Evolutionary conservation across 2,329 filamentous ascomycete genomes (phyloP).

Genomic region (Daldinia eschscholtzii): DNA sequence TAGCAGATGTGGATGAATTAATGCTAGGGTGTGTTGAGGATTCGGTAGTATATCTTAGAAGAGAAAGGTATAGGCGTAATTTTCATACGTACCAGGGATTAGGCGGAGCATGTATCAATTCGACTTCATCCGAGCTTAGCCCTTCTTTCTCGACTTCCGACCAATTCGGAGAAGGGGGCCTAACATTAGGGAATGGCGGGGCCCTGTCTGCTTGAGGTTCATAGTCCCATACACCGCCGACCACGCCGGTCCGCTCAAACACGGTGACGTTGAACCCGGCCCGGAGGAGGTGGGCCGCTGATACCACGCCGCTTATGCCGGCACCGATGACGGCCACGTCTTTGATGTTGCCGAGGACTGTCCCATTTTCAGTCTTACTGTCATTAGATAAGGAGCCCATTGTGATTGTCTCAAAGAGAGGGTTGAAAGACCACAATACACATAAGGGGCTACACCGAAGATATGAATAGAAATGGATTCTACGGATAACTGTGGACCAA

Average conservation of each 20-base stretch:
- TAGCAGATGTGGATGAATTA: neutral
- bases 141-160: constrained; percentile 41
- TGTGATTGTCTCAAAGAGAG: neutral
- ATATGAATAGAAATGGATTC: constrained; percentile 30
- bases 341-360: constrained; percentile 44
- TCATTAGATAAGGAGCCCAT: constrained; percentile 41
- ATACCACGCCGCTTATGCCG: constrained; percentile 71
- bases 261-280: constrained; percentile 70
- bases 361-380: constrained; percentile 10
- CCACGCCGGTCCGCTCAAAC: constrained; percentile 71
- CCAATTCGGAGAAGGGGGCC: constrained; percentile 46
- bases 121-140: constrained; percentile 45
- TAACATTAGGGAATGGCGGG: constrained; percentile 49
- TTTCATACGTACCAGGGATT: constrained; percentile 60
- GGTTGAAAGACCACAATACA: constrained; percentile 3
- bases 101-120: constrained; percentile 60
- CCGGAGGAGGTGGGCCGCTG: constrained; percentile 73
- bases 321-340: constrained; percentile 73
- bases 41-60: neutral
- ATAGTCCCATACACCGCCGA: constrained; percentile 77
- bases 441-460: constrained; percentile 12
- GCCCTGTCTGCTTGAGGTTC: constrained; percentile 62
- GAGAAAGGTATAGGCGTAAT: neutral
- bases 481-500: constrained; percentile 11
- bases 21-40: neutral